Percentiles rank a stretch among this genome's conserved stretches.
These are phyloP conservation scores for Penicillium desertorum DNA, from an alignment of 495 filamentous ascomycete genomes.

Conservation along the genomic window DNA sequence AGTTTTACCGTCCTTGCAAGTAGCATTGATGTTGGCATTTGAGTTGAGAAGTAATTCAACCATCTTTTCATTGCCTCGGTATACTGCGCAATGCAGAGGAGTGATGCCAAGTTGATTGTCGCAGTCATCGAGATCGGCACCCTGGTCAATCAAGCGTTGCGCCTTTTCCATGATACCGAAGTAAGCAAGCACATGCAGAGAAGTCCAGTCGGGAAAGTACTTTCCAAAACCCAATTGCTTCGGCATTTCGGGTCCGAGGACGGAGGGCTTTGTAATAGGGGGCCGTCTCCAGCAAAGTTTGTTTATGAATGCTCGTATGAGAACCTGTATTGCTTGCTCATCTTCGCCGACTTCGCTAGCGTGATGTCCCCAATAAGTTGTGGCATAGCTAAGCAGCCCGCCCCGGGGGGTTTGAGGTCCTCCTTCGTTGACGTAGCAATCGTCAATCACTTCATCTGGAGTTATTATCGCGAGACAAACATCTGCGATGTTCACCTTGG, in stretches of 20 bases:
- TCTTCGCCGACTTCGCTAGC: slow-evolving; percentile 30
- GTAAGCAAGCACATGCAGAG: slow-evolving; percentile 32
- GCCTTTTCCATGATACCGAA: slow-evolving; percentile 30
- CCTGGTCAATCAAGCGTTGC: slow-evolving; percentile 33
- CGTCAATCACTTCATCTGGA: slow-evolving; percentile 36
- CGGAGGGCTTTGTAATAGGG: neutral
- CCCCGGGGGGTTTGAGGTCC: slow-evolving; percentile 11
- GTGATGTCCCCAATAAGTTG: slow-evolving; percentile 36
- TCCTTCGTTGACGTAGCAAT: slow-evolving; percentile 30
- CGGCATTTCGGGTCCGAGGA: slow-evolving; percentile 12
- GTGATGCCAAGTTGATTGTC: slow-evolving; percentile 29
- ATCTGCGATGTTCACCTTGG: slow-evolving; percentile 36
- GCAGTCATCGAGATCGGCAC: slow-evolving; percentile 23
- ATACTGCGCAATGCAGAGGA: slow-evolving; percentile 39
- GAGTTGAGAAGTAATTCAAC: slow-evolving; percentile 36
- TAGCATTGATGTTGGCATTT: slow-evolving; percentile 28
- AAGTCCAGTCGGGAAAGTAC: slow-evolving; percentile 33
- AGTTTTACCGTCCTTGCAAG: slow-evolving; percentile 25
- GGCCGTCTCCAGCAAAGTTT: slow-evolving; percentile 39
- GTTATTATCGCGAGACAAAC: slow-evolving; percentile 29
- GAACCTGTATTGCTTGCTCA: slow-evolving; percentile 34
- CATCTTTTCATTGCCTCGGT: slow-evolving; percentile 41
- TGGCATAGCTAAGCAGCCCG: slow-evolving; percentile 29
- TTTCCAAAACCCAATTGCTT: slow-evolving; percentile 26
- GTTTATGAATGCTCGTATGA: slow-evolving; percentile 36